A percentile compares a stretch with the other conserved stretches of the same genome.
These are phyloP conservation scores for Pseudopyricularia cyperi DNA, from an alignment of 2,329 filamentous ascomycete genomes.

Conservation along the genomic window DNA sequence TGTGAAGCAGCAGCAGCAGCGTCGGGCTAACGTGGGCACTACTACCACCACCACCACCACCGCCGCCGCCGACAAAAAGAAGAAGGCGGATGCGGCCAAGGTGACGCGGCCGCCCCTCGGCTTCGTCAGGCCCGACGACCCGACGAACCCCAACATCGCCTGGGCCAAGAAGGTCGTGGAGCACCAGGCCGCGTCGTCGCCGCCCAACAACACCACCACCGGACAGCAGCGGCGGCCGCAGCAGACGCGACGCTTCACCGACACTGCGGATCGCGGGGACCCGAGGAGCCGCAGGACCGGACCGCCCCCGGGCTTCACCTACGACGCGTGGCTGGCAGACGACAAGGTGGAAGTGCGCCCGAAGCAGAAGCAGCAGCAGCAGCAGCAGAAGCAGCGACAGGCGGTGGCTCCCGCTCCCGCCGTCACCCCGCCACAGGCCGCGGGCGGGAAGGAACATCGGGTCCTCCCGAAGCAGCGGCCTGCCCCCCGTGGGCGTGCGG, in stretches of 20 bases:
- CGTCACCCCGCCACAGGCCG: not conserved
- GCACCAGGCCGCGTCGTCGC: not conserved
- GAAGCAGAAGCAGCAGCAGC: not conserved
- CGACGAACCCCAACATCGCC: not conserved
- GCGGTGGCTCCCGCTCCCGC: not conserved
- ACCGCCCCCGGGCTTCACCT: not conserved
- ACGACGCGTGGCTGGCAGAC: not conserved
- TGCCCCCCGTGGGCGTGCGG: not conserved
- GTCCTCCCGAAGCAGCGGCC: not conserved
- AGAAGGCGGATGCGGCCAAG: not conserved
- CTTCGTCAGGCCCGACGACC: not conserved
- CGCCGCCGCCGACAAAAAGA: conserved; percentile 8
- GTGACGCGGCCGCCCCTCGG: not conserved
- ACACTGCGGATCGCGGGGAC: not conserved
- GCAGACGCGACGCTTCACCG: not conserved
- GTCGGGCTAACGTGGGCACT: too few relatives aligned
- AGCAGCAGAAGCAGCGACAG: too few relatives aligned
- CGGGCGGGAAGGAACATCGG: not conserved
- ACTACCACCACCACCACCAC: too few relatives aligned
- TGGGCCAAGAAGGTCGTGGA: not conserved
- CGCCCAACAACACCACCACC: too few relatives aligned
- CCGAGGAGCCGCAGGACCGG: not conserved
- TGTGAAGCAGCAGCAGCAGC: not conserved
- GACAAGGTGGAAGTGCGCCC: too few relatives aligned
- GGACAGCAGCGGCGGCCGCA: not conserved